Evolutionary conservation across 2,329 filamentous ascomycete species (phyloP), one percentile per base, ranked within the genome.

Genomic region (Penicillium glabrum): DNA sequence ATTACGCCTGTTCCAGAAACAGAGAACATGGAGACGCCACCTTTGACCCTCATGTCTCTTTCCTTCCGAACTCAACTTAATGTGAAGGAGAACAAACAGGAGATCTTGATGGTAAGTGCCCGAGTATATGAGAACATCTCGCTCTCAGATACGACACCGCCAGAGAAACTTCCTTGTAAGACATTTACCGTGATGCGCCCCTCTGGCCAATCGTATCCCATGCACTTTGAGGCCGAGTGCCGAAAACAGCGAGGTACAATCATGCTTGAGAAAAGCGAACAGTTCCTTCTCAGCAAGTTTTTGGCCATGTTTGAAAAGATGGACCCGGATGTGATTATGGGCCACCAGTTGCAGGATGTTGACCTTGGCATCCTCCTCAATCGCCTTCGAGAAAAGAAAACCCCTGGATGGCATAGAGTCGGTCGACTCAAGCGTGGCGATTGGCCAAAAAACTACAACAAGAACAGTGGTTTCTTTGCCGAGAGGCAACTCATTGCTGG

Each of bases 271-370:
- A 95, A 88, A 75, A 90, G 87, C 49, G 95, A 99, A 71, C 84
- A 86, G 31, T 90, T 95, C 58, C 84, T 99, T 35, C 81, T 99
- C 7, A 89, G 88, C 64, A 91, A 93, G 72, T 96, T 99, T 73
- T 79, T 99, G 60, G 93, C 93, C 3, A 87, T 97, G 67, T 83
- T 99, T 39, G 90, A 96, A 67, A 84, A 89, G 29, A 88, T 90
- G 59, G 95, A 99, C 68, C 95, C 95, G 0, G 95, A 99, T 78
- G 92, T 96, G 29, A 84, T 99, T 35, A 83, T 98, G 64, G 95
- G 95, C 13, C 93, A 99, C 73, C 89, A 96, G 68, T 83, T 99
- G n/a, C 95, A 99, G 73, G 95, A 96, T 67, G 92, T 97, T 4
- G 95, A 99, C 72, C 96, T 96, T 72, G 96, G 92, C 65, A 87